Evolutionary conservation across 2,329 filamentous ascomycete species (phyloP).

Genomic region (Helminthosporium solani): DNA sequence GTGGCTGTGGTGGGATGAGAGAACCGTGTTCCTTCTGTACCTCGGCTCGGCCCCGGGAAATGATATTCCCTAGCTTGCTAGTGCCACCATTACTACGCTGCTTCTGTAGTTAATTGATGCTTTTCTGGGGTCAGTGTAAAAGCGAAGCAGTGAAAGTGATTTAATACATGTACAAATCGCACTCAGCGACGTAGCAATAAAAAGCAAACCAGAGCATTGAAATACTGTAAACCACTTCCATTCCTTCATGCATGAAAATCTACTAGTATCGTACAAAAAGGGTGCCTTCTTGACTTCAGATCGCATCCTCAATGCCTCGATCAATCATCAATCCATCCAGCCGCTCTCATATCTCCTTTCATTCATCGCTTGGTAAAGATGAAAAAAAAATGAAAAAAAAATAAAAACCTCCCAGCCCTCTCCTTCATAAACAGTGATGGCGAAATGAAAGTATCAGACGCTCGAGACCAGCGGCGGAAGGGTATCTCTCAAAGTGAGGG

Average conservation of each 20-base stretch:
- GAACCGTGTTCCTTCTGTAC: too few species aligned
- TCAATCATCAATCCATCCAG: background rate
- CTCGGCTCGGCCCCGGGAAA: too few species aligned
- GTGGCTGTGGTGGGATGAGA: too few species aligned
- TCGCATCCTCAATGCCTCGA: background rate
- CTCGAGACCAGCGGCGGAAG: conserved; percentile 36
- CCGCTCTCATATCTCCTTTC: background rate
- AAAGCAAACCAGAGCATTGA: too few species aligned
- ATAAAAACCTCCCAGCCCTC: background rate
- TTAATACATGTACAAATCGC: too few species aligned
- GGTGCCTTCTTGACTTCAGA: background rate
- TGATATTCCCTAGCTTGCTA: too few species aligned
- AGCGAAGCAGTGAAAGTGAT: too few species aligned
- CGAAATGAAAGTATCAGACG: conserved; percentile 25
- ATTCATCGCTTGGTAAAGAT: background rate
- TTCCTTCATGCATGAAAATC: background rate
- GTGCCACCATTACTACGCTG: too few species aligned
- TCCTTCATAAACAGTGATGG: conserved; percentile 11
- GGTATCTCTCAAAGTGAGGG: conserved; percentile 35
- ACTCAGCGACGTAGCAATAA: too few species aligned
- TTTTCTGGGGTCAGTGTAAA: too few species aligned
- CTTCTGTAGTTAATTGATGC: too few species aligned
- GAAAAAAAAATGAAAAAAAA: background rate
- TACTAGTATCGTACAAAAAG: background rate
- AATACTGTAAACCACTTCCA: too few species aligned